Base-by-base conservation (phyloP, 2,329 filamentous ascomycete species). In the Fusarium staphyleae region DNA sequence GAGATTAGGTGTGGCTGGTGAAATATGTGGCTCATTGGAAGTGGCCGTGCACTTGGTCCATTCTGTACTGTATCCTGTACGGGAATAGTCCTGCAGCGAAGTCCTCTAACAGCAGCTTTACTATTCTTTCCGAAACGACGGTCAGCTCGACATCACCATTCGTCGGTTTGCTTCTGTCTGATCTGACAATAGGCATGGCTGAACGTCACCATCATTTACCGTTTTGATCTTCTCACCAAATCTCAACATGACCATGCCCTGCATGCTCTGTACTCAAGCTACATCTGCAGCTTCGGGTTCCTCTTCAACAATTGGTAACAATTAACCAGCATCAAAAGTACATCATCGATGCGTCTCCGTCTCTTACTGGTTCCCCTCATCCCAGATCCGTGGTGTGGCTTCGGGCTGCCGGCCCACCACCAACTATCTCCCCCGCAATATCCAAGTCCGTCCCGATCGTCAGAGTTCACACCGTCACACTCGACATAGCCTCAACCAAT, bases 391-490 rank as follows among this genome's bases (percentile, higher is more conserved):
- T 63, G 61, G 63, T 65, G 46, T 47, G 51, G 53, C 42, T 48
- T 22, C 41, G 52, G 52, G 39, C 54, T 60, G 32, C 42, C 48
- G 62, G 60, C 56, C 64, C 60, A 65, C 60, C 43, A 42, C 52
- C 45, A 18, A 8, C 15, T 26, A 29, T 46, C 19, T 66, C 66
- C 66, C 66, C 66, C 66, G 66, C 66, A 68, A 66, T 40, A 35
- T 43, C 55, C 58, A 62, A 62, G 58, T 65, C 66, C 66, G 66
- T 68, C 66, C 57, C 62, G 62, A 67, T 68, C 58, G 35, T 36
- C 53, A 59, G 45, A 68, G 55, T 65, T 68, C 66, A 68, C 66
- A 68, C 66, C 60, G 66, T 68, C 60, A 53, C 34, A 33, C 48
- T 43, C 63, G 56, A 54, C 53, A 34, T 41, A 51, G 39, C 51